These are phyloP conservation scores for Gorgonomyces haynaldii DNA, from an alignment of 192 early-diverging fungal species.

Conservation along the genomic window DNA sequence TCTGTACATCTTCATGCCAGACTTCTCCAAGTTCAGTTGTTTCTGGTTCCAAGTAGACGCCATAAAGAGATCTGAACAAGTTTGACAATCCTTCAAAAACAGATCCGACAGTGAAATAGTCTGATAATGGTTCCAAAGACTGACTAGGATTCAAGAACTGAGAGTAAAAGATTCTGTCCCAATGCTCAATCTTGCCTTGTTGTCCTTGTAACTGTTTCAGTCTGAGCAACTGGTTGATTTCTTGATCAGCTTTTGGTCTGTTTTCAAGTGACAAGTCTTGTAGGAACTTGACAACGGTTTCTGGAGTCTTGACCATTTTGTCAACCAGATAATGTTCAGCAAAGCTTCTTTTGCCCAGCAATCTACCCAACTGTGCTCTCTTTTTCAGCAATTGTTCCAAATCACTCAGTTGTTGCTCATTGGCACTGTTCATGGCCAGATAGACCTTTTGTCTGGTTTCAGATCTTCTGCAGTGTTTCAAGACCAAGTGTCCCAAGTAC, in stretches of 20 bases:
- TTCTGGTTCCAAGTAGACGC: constrained; percentile 67
- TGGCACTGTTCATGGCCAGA: constrained; percentile 60
- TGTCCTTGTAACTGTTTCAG: constrained; percentile 19
- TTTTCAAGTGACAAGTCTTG: constrained; percentile 52
- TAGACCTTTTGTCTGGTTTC: constrained; percentile 61
- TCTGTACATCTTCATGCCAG: constrained; percentile 86
- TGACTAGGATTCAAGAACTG: constrained; percentile 24
- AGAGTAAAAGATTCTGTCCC: constrained; percentile 74
- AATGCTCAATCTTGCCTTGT: constrained; percentile 42
- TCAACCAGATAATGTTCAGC: constrained; percentile 74
- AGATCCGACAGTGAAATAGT: constrained; percentile 80
- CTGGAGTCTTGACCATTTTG: constrained; percentile 85
- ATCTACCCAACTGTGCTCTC: constrained; percentile 58
- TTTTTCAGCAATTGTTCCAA: constrained; percentile 66
- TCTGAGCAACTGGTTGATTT: constrained; percentile 36
- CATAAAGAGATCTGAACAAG: constrained; percentile 79
- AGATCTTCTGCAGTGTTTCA: constrained; percentile 49
- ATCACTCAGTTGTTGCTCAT: constrained; percentile 43
- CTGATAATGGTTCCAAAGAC: constrained; percentile 36
- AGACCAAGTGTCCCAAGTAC: too few species aligned
- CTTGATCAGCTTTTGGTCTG: constrained; percentile 35
- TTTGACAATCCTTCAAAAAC: constrained; percentile 76
- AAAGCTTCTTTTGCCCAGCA: constrained; percentile 73
- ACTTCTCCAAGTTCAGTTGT: constrained; percentile 62
- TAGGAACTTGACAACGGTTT: constrained; percentile 77